Percentiles rank a stretch among this genome's conserved stretches.
phyloP scores from a whole-genome alignment of 176 grass and related monocot species.

The Miscanthus lutarioriparius region DNA sequence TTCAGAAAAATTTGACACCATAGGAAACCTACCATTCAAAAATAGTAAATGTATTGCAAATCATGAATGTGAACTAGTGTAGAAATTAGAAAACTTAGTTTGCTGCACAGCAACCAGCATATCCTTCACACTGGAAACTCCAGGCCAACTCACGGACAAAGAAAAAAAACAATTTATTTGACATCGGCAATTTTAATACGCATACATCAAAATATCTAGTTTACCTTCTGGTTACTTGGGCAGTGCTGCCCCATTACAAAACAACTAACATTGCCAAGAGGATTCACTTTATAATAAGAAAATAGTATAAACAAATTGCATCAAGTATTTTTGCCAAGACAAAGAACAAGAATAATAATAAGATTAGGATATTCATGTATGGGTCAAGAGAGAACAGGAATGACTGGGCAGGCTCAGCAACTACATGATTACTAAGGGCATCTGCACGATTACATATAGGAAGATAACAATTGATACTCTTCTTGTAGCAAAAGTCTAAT shows the following conservation, averaged over 20 bases:
- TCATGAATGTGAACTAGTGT: not conserved
- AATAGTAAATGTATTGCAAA: not conserved
- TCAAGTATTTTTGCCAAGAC: not conserved
- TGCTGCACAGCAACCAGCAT: not conserved
- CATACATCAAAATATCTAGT: not conserved
- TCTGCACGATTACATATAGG: no score
- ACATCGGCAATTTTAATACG: not conserved
- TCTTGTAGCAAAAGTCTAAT: not conserved
- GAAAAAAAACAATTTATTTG: constrained; percentile 1
- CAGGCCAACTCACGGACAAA: not conserved
- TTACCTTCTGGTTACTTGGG: not conserved
- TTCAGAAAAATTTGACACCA: constrained; percentile 9
- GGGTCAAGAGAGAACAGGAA: not conserved
- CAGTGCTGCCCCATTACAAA: not conserved
- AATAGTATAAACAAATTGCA: not conserved
- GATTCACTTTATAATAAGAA: not conserved
- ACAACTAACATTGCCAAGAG: not conserved
- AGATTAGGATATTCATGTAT: not conserved
- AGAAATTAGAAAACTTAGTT: not conserved
- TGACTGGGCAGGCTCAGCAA: not conserved
- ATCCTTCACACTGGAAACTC: not conserved
- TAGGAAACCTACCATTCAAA: not conserved
- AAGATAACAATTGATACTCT: not conserved
- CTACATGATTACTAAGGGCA: not conserved
- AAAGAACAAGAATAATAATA: not conserved